A percentile compares a stretch with the other conserved stretches of the same genome.
Evolutionary conservation across 2,329 filamentous ascomycete species (phyloP).

Genomic region (Coniochaeta hoffmannii): DNA sequence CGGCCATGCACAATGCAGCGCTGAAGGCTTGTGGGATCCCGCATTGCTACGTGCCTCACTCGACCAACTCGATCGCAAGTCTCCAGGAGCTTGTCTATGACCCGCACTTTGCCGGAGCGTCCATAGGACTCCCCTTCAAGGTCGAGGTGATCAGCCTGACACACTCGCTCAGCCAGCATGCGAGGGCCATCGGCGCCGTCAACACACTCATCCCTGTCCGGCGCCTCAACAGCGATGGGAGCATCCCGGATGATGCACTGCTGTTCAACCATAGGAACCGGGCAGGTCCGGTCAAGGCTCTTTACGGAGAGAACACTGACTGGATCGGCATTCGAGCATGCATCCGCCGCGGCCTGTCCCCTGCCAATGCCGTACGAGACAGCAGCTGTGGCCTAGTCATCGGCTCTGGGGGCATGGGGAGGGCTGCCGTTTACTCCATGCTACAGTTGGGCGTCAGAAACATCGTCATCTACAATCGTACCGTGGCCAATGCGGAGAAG

Average conservation of each 20-base stretch:
- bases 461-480: conserved; percentile 69
- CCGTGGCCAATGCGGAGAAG: conserved; percentile 55
- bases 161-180: conserved; percentile 64
- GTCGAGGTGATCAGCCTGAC: conserved; percentile 63
- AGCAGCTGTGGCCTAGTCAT: conserved; percentile 51
- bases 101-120: conserved; percentile 63
- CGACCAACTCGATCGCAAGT: conserved; percentile 53
- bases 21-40: conserved; percentile 61
- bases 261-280: conserved; percentile 50
- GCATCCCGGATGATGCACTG: conserved; percentile 46
- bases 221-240: conserved; percentile 42
- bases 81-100: conserved; percentile 59
- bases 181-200: conserved; percentile 66
- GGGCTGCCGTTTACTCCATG: conserved; percentile 72
- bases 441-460: conserved; percentile 69
- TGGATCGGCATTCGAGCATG: conserved; percentile 74
- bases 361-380: conserved; percentile 57
- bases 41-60: conserved; percentile 58
- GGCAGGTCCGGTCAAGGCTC: conserved; percentile 57
- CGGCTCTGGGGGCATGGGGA: conserved; percentile 67
- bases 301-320: conserved; percentile 76
- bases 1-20: conserved; percentile 70
- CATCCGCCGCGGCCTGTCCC: conserved; percentile 64
- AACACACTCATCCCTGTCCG: conserved; percentile 71
- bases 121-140: conserved; percentile 68